Evolutionary conservation across 208 protist genomes (phyloP).

Genomic region (Wallacemonas collosoma): DNA sequence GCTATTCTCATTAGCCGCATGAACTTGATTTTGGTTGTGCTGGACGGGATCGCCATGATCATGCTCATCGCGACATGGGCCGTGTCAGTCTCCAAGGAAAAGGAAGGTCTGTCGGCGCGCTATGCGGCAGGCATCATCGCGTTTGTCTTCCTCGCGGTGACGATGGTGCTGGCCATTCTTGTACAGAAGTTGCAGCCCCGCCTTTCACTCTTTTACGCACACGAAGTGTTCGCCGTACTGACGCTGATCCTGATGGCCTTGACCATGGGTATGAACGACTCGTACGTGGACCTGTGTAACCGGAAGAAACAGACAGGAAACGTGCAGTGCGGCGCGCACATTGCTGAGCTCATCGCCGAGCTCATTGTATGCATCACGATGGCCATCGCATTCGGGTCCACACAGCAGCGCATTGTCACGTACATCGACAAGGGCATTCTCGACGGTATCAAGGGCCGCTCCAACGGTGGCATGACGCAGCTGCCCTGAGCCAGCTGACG

Average conservation of each 20-base stretch:
- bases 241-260: conserved; percentile 66
- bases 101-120: conserved; percentile 41
- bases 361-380: conserved; percentile 69
- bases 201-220: conserved; percentile 66
- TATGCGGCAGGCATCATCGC: conserved; percentile 64
- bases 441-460: conserved; percentile 81
- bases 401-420: conserved; percentile 83
- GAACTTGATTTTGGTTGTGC: conserved; percentile 57
- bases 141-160: conserved; percentile 57
- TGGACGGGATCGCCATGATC: conserved; percentile 62
- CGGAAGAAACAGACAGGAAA: conserved; percentile 25
- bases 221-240: conserved; percentile 67
- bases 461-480: conserved; percentile 74
- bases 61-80: conserved; percentile 75
- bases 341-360: conserved; percentile 67
- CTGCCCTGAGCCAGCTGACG: conserved; percentile 34
- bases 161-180: conserved; percentile 57
- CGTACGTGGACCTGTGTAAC: conserved; percentile 74
- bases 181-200: conserved; percentile 62
- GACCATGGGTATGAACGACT: conserved; percentile 81
- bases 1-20: conserved; percentile 68
- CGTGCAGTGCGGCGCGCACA: conserved; percentile 59
- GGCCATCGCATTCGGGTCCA: conserved; percentile 61
- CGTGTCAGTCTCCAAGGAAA: conserved; percentile 51
- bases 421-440: conserved; percentile 89